A percentile compares a stretch with the other conserved stretches of the same genome.
phyloP scores from a whole-genome alignment of 805 yeast genomes.

The Nakazawaea laoshanensis region DNA sequence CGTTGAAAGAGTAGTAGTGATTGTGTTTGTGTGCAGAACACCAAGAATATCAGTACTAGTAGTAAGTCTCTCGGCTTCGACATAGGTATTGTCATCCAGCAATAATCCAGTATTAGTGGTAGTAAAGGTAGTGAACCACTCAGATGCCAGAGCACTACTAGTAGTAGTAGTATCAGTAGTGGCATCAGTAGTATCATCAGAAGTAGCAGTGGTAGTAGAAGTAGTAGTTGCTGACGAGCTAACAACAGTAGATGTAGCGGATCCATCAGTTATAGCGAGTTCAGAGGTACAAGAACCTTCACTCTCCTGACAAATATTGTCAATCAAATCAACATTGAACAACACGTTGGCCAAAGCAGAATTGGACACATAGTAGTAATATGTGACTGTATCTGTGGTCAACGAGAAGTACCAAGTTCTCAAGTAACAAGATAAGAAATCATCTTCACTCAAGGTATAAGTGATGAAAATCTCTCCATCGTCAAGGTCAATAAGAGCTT shows the following conservation, averaged over 20 bases:
- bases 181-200: too few species aligned
- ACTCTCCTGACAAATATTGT: constrained; percentile 1
- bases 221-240: too few species aligned
- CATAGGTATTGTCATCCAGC: background rate
- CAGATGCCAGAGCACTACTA: too few species aligned
- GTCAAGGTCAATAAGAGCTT: constrained; percentile 1
- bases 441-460: background rate
- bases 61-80: background rate
- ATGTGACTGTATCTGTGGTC: background rate
- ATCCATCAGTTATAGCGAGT: background rate
- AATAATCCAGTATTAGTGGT: background rate
- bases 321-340: background rate
- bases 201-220: too few species aligned
- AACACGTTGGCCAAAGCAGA: background rate
- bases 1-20: background rate
- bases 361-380: constrained; percentile 1
- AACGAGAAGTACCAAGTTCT: constrained; percentile 1
- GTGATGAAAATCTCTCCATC: background rate
- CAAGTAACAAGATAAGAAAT: constrained; percentile 1
- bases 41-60: background rate
- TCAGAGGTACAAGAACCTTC: background rate
- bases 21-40: background rate
- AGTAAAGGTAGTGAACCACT: background rate
- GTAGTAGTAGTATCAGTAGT: too few species aligned
- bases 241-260: background rate